Evolutionary conservation across 768 basidiomycete species (phyloP).

Genomic region (Clitopilus passeckerianus): DNA sequence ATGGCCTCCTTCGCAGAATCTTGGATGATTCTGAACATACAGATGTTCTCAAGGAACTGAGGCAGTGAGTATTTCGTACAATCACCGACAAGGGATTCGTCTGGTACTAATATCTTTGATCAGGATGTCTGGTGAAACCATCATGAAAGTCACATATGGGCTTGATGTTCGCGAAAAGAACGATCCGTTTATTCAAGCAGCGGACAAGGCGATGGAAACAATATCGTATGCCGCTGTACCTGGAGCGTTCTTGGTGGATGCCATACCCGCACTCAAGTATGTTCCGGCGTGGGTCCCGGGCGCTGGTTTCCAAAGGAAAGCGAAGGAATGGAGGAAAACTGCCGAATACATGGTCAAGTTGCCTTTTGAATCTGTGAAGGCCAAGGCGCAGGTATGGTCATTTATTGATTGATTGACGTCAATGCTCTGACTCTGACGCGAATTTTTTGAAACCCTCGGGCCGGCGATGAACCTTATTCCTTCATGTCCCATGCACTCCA

Average conservation of each 20-base stretch:
- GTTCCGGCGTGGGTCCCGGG: conserved; percentile 14
- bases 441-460: background rate
- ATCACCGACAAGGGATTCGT: background rate
- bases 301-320: conserved; percentile 12
- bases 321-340: conserved; percentile 6
- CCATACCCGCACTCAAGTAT: conserved; percentile 24
- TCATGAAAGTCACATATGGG: conserved; percentile 51
- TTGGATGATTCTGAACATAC: conserved; percentile 9
- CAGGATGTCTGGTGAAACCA: conserved; percentile 49
- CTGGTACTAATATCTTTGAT: background rate
- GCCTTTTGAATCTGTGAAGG: conserved; percentile 13
- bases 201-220: conserved; percentile 46
- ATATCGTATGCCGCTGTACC: conserved; percentile 46
- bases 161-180: conserved; percentile 47
- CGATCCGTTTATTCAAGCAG: conserved; percentile 47
- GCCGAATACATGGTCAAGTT: conserved; percentile 11
- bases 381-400: conserved; percentile 1
- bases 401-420: no score
- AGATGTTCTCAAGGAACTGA: conserved; percentile 13
- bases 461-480: background rate
- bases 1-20: conserved; percentile 12
- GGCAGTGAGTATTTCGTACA: background rate
- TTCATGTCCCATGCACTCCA: background rate
- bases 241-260: conserved; percentile 41
- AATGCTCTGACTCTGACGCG: no score